These are phyloP conservation scores for Eucalyptus guilfoylei DNA, from an alignment of 345 rosid genomes.

Conservation along the genomic window DNA sequence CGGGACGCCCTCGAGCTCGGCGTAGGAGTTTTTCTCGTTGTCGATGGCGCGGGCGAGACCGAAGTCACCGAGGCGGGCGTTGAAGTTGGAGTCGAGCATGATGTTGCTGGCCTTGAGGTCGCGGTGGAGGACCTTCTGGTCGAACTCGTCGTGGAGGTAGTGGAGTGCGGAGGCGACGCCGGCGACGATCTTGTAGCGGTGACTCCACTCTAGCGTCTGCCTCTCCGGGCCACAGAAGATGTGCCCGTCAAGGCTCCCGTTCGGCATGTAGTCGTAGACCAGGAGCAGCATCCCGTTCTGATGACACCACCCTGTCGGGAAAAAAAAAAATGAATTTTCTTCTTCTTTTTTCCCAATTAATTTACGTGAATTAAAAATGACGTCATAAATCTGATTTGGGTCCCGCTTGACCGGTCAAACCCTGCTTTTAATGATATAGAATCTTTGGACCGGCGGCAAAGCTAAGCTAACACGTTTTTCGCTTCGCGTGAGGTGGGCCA, in stretches of 20 bases:
- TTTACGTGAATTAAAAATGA: background rate
- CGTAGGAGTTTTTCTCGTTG: slow-evolving; percentile 36
- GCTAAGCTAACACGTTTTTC: background rate
- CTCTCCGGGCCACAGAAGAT: slow-evolving; percentile 8
- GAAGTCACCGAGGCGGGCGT: slow-evolving; percentile 53
- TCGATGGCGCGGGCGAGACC: slow-evolving; percentile 47
- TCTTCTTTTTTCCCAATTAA: background rate
- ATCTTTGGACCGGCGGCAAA: background rate
- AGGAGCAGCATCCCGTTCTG: slow-evolving; percentile 29
- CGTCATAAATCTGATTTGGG: background rate
- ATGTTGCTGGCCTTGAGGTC: slow-evolving; percentile 68
- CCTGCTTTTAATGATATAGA: background rate
- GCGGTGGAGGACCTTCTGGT: slow-evolving; percentile 46
- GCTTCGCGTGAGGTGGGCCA: background rate
- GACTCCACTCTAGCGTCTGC: slow-evolving; percentile 14
- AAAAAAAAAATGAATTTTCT: background rate
- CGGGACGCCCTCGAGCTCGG: slow-evolving; percentile 37
- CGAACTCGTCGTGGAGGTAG: slow-evolving; percentile 51
- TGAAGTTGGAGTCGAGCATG: slow-evolving; percentile 39
- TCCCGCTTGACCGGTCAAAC: background rate
- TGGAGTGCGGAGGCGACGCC: slow-evolving; percentile 46
- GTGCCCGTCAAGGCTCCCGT: slow-evolving; percentile 45
- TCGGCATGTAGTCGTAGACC: slow-evolving; percentile 55
- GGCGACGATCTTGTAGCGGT: slow-evolving; percentile 28
- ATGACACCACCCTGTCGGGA: slow-evolving; percentile 46